These are phyloP conservation scores for Cryptosporidium parvum DNA, from an alignment of 169 alveolate species.

Conservation along the genomic window DNA sequence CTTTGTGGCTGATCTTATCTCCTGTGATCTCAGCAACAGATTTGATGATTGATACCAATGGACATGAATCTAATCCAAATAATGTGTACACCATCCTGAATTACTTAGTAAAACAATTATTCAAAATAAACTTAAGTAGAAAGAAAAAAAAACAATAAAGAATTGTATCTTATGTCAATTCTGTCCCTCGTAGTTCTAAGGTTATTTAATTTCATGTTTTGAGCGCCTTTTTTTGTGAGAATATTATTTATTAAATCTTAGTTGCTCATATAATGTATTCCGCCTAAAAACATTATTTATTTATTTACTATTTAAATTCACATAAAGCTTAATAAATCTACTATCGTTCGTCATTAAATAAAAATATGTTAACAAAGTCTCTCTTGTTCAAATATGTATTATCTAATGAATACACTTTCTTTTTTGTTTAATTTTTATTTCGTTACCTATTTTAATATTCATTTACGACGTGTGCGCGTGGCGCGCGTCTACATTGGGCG, in stretches of 20 bases:
- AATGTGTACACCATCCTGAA: neutral
- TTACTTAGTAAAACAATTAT: neutral
- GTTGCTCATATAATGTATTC: too few relatives aligned
- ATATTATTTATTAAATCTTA: too few relatives aligned
- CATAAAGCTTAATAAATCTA: too few relatives aligned
- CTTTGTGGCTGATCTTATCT: constrained; percentile 20
- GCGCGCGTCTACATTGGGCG: neutral
- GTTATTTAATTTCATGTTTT: neutral
- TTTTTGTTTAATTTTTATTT: neutral
- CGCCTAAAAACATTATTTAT: too few relatives aligned
- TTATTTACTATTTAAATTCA: too few relatives aligned
- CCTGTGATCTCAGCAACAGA: constrained; percentile 61
- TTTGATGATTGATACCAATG: constrained; percentile 19
- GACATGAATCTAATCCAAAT: constrained; percentile 22
- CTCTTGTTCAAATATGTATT: neutral
- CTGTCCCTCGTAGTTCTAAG: neutral
- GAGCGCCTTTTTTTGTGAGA: constrained; percentile 6
- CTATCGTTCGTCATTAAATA: too few relatives aligned
- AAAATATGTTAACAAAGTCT: neutral
- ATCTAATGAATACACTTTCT: neutral
- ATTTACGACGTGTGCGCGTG: neutral
- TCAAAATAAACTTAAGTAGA: neutral
- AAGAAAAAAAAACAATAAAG: neutral
- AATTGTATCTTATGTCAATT: neutral
- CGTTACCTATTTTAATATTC: neutral